Percentiles rank a stretch among this genome's conserved stretches.
Conservation (phyloP, 345 rosid genomes). For the Gossypium longicalyx region DNA sequence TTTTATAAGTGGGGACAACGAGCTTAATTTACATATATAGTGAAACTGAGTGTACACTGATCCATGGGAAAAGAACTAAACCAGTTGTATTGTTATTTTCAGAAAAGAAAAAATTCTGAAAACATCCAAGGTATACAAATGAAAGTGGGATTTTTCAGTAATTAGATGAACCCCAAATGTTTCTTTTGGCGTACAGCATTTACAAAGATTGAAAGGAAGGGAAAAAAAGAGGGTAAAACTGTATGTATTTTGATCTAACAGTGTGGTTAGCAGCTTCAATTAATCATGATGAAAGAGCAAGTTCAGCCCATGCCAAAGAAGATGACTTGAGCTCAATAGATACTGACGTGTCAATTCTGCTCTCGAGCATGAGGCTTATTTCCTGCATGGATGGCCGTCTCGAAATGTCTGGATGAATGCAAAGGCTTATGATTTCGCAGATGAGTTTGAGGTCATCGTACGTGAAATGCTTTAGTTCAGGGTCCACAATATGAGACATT, state of each 20-base stretch:
- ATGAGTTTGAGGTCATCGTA: conserved; percentile 69
- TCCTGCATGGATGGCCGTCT: conserved; percentile 67
- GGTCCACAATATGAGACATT: conserved; percentile 79
- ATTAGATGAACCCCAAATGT: conserved; percentile 21
- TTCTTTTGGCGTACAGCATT: conserved; percentile 32
- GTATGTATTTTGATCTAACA: conserved; percentile 36
- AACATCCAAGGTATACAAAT: conserved; percentile 27
- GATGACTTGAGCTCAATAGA: conserved; percentile 74
- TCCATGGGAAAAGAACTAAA: conserved; percentile 3
- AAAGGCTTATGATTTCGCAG: conserved; percentile 69
- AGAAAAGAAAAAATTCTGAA: conserved; percentile 21
- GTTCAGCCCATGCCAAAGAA: conserved; percentile 97
- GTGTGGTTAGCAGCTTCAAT: conserved; percentile 42
- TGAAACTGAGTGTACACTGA: neutral
- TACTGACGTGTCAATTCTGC: conserved; percentile 62
- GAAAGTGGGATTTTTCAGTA: conserved; percentile 13
- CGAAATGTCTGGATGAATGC: conserved; percentile 54
- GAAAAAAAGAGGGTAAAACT: neutral
- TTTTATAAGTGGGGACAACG: neutral
- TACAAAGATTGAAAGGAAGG: conserved; percentile 24
- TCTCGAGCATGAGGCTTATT: conserved; percentile 53
- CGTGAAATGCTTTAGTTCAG: conserved; percentile 72
- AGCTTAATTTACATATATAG: neutral
- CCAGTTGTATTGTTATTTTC: conserved; percentile 14
- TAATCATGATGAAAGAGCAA: conserved; percentile 66